These are phyloP conservation scores for Neoboletus subvelutipes DNA, from an alignment of 768 basidiomycete species.

Conservation along the genomic window DNA sequence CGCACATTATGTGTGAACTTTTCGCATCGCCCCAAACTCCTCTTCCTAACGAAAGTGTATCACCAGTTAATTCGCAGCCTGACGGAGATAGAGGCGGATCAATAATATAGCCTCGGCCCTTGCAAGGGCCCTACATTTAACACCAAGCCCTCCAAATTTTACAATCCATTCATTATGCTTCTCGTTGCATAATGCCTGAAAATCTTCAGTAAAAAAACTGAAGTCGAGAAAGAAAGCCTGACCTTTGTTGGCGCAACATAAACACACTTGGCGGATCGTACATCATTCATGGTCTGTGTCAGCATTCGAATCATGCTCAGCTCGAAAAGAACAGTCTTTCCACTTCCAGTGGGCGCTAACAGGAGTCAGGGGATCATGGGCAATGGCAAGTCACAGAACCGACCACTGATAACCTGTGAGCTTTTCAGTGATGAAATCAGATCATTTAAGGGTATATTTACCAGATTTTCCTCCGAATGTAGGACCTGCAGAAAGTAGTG, in stretches of 20 bases:
- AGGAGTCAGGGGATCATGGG: slow-evolving; percentile 3
- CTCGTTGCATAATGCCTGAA: slow-evolving; percentile 85
- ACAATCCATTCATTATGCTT: slow-evolving; percentile 77
- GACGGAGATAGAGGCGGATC: not conserved
- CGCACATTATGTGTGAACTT: slow-evolving; percentile 76
- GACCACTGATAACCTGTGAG: slow-evolving; percentile 71
- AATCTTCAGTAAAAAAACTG: not conserved
- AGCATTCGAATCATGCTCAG: slow-evolving; percentile 81
- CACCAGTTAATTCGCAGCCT: slow-evolving; percentile 93
- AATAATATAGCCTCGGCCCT: not conserved
- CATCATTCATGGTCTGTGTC: slow-evolving; percentile 36
- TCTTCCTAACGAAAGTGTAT: slow-evolving; percentile 68
- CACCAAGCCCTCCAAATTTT: slow-evolving; percentile 74
- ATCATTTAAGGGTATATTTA: slow-evolving; percentile 25
- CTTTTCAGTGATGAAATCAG: slow-evolving; percentile 10
- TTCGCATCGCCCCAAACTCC: slow-evolving; percentile 74
- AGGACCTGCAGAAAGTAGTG: slow-evolving; percentile 47
- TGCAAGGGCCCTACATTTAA: slow-evolving; percentile 57
- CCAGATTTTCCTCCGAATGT: slow-evolving; percentile 62
- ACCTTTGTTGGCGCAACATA: slow-evolving; percentile 96
- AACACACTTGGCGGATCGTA: slow-evolving; percentile 61
- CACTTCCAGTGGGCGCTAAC: slow-evolving; percentile 91
- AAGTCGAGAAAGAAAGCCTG: not conserved
- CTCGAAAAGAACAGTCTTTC: slow-evolving; percentile 95
- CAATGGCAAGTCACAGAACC: slow-evolving; percentile 8